Percentiles rank a stretch among this genome's conserved stretches.
These are phyloP conservation scores for Stagonosporopsis cucurbitacearum DNA, from an alignment of 2,329 filamentous ascomycete genomes.

Conservation along the genomic window DNA sequence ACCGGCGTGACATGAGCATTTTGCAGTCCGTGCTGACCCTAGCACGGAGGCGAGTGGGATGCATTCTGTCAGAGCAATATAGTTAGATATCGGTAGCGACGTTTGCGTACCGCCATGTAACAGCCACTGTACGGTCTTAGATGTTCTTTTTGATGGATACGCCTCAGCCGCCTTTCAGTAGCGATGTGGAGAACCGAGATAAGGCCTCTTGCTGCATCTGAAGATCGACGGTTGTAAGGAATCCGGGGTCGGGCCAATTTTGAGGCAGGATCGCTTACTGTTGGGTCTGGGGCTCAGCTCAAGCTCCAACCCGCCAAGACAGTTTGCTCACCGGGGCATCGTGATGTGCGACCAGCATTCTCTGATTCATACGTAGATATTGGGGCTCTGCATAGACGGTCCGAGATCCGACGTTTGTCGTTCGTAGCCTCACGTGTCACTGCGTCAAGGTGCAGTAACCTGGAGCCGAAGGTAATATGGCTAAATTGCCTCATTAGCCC, in stretches of 20 bases:
- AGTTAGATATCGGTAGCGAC: conserved; percentile 16
- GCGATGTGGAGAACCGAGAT: neutral
- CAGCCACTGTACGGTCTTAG: conserved; percentile 13
- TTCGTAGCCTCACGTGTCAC: conserved; percentile 15
- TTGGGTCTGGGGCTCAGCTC: conserved; percentile 7
- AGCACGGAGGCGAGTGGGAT: conserved; percentile 25
- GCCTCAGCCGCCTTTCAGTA: neutral
- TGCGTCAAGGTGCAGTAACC: conserved; percentile 16
- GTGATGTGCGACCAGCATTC: conserved; percentile 11
- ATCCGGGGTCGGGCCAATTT: neutral
- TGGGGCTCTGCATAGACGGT: conserved; percentile 13
- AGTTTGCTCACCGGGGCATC: neutral
- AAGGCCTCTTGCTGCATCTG: neutral
- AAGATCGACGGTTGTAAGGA: neutral
- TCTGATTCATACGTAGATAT: conserved; percentile 17
- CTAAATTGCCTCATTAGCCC: conserved; percentile 20
- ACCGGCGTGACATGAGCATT: conserved; percentile 29
- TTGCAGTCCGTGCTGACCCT: conserved; percentile 33
- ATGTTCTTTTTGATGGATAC: conserved; percentile 7
- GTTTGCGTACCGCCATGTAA: conserved; percentile 14
- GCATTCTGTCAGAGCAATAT: conserved; percentile 30
- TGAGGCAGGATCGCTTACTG: neutral
- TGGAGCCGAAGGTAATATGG: conserved; percentile 20
- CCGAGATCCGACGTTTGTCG: conserved; percentile 15
- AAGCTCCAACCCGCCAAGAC: conserved; percentile 4